Conservation (phyloP, 305 asterid species). For the Petunia hybrid region DNA sequence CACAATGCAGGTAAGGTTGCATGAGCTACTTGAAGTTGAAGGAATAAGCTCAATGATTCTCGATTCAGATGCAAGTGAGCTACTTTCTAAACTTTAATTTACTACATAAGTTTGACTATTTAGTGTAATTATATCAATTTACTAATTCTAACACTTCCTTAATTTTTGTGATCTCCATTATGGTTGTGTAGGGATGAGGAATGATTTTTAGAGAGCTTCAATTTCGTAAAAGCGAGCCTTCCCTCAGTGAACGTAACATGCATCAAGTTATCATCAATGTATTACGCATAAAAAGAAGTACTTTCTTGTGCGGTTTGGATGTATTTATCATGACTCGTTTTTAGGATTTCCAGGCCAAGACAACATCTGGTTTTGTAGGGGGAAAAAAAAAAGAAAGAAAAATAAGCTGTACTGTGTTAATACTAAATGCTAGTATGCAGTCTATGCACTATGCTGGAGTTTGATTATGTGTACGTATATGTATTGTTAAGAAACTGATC, state of each 20-base stretch:
- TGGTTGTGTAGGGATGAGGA: constrained; percentile 16
- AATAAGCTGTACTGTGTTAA: neutral
- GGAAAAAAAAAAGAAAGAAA: too few species aligned
- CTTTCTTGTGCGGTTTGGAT: neutral
- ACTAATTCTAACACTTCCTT: neutral
- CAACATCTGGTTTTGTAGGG: neutral
- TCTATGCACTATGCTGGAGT: neutral
- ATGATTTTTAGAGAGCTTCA: neutral
- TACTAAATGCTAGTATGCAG: neutral
- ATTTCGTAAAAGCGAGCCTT: neutral
- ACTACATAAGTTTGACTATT: neutral
- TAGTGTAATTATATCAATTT: neutral
- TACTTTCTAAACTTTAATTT: neutral
- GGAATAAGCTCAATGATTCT: neutral
- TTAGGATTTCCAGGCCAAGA: neutral
- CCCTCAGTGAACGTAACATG: too few species aligned
- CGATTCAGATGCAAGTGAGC: neutral
- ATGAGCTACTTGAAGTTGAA: neutral
- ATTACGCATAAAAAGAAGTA: neutral
- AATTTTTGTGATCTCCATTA: too few species aligned
- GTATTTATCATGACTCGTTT: neutral
- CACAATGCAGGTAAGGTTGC: neutral
- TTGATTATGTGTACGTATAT: neutral
- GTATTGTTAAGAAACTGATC: too few species aligned
- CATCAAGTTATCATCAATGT: too few species aligned